A percentile compares a stretch with the other conserved stretches of the same genome.
These are phyloP conservation scores for Coniosporium apollinis DNA, from an alignment of 495 filamentous ascomycete genomes.

Conservation along the genomic window DNA sequence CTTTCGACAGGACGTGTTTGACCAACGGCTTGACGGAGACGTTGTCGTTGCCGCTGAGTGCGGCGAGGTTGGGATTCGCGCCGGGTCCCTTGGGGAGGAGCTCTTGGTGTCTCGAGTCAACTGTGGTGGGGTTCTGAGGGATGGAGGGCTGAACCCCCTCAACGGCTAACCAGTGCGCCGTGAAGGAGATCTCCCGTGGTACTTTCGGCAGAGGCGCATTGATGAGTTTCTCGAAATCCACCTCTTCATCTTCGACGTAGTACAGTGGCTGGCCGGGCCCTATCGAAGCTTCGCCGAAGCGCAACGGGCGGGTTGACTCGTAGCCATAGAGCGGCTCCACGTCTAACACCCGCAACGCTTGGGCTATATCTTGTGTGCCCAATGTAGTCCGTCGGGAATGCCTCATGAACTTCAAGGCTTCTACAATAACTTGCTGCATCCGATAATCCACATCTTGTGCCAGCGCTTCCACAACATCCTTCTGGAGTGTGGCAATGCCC, in stretches of 20 bases:
- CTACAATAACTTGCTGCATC: slow-evolving; percentile 76
- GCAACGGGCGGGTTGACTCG: slow-evolving; percentile 68
- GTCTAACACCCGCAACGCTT: slow-evolving; percentile 68
- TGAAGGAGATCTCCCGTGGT: slow-evolving; percentile 81
- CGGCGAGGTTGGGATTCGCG: slow-evolving; percentile 63
- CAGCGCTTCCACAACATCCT: slow-evolving; percentile 69
- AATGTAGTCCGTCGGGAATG: slow-evolving; percentile 67
- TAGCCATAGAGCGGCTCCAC: slow-evolving; percentile 94
- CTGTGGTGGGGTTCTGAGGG: slow-evolving; percentile 80
- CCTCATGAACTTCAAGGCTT: slow-evolving; percentile 90
- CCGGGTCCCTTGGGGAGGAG: slow-evolving; percentile 76
- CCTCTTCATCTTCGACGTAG: slow-evolving; percentile 96
- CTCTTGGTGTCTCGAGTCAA: slow-evolving; percentile 65
- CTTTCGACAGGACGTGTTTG: slow-evolving; percentile 88
- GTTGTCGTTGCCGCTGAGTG: slow-evolving; percentile 68
- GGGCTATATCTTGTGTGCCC: slow-evolving; percentile 68
- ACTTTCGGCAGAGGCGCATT: slow-evolving; percentile 91
- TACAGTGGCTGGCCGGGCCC: slow-evolving; percentile 91
- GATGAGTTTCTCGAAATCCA: slow-evolving; percentile 96
- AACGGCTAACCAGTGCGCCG: slow-evolving; percentile 93
- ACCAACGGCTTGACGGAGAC: slow-evolving; percentile 73
- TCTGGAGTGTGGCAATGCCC: slow-evolving; percentile 59
- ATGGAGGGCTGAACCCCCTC: slow-evolving; percentile 94
- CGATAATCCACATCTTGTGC: slow-evolving; percentile 91
- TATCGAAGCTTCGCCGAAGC: slow-evolving; percentile 84